phyloP scores from a whole-genome alignment of 2,329 filamentous ascomycete genomes.

The Fusarium paranaense region DNA sequence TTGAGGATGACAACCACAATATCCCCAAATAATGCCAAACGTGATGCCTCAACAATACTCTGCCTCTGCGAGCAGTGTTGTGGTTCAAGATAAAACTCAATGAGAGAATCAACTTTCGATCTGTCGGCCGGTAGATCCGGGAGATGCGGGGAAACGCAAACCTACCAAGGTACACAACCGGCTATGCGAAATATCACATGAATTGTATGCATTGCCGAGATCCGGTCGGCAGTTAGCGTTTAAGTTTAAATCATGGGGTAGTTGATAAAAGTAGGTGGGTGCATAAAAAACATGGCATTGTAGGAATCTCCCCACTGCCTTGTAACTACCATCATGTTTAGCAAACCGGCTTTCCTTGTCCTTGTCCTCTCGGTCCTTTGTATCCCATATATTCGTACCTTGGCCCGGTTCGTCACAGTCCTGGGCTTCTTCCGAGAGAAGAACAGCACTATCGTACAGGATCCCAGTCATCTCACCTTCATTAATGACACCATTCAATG shows the following conservation, averaged over 20 bases:
- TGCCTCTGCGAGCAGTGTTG: too few species aligned
- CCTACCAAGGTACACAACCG: not conserved
- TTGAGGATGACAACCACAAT: not conserved
- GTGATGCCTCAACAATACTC: too few species aligned
- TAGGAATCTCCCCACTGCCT: not conserved
- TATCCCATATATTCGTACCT: not conserved
- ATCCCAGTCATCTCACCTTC: not conserved
- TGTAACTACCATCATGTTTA: not conserved
- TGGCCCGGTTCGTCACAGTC: not conserved
- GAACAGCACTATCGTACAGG: not conserved
- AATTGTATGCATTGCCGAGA: not conserved
- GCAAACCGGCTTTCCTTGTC: not conserved
- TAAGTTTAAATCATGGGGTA: not conserved
- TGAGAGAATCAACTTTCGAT: too few species aligned
- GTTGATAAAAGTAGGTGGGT: not conserved
- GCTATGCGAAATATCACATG: not conserved
- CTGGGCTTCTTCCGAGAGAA: not conserved
- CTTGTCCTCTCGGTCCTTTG: not conserved
- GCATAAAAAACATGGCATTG: not conserved
- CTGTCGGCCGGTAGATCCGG: not conserved
- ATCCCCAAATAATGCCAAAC: too few species aligned
- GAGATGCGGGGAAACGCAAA: not conserved
- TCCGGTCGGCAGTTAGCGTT: not conserved
- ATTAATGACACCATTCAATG: conserved; percentile 67
- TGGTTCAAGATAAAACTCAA: too few species aligned